Evolutionary conservation across 2,329 filamentous ascomycete genomes (phyloP).

Genomic region (Aspergillus hiratsukae): DNA sequence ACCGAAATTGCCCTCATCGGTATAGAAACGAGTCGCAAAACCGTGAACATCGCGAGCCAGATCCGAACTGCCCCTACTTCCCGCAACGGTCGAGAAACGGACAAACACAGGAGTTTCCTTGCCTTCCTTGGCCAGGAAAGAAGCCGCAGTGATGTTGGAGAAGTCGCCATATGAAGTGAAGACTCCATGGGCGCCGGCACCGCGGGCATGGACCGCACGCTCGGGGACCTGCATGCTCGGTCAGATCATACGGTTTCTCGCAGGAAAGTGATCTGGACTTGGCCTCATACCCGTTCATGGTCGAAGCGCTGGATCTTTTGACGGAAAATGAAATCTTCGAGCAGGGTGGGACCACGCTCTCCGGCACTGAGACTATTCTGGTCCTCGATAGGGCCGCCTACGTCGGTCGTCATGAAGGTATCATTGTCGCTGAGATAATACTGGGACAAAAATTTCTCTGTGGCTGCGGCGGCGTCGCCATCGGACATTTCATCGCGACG

Average conservation of each 20-base stretch:
- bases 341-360: conserved; percentile 60
- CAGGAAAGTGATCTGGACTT: not conserved
- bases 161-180: conserved; percentile 65
- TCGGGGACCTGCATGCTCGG: conserved; percentile 49
- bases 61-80: conserved; percentile 64
- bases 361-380: conserved; percentile 65
- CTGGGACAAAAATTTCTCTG: conserved; percentile 40
- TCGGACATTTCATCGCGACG: conserved; percentile 18
- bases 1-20: conserved; percentile 65
- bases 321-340: conserved; percentile 69
- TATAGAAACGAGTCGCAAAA: conserved; percentile 66
- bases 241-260: not conserved
- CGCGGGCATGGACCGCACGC: conserved; percentile 65
- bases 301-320: conserved; percentile 70
- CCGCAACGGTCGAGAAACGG: conserved; percentile 71
- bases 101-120: conserved; percentile 63
- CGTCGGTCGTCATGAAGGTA: conserved; percentile 60
- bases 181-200: conserved; percentile 63
- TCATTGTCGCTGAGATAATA: conserved; percentile 51
- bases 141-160: conserved; percentile 64
- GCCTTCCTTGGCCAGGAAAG: conserved; percentile 54
- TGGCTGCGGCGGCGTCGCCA: conserved; percentile 24
- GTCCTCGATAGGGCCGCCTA: conserved; percentile 64
- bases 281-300: conserved; percentile 57
- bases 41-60: conserved; percentile 69